phyloP scores from a whole-genome alignment of 208 protist genomes.

The Paratrypanosoma confusum region DNA sequence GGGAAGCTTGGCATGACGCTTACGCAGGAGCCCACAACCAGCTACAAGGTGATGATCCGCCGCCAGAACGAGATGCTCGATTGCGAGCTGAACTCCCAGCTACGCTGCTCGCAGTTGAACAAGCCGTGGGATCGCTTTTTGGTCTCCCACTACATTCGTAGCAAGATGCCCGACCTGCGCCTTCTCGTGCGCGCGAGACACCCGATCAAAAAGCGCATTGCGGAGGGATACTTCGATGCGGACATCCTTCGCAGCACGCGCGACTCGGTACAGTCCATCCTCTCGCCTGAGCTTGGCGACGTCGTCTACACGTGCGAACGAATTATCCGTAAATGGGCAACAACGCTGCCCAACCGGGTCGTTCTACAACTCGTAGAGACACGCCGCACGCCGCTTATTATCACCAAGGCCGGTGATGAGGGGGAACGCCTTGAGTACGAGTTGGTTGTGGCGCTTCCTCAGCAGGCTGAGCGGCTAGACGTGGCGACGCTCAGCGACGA shows the following conservation, averaged over 20 bases:
- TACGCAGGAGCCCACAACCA: conserved; percentile 60
- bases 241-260: conserved; percentile 74
- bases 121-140: conserved; percentile 81
- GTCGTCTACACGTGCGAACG: conserved; percentile 83
- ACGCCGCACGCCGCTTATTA: conserved; percentile 82
- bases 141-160: conserved; percentile 75
- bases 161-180: conserved; percentile 76
- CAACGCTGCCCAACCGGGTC: conserved; percentile 28
- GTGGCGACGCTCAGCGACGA: conserved; percentile 44
- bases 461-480: conserved; percentile 58
- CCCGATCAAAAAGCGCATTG: conserved; percentile 78
- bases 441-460: conserved; percentile 71
- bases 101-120: conserved; percentile 61
- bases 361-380: conserved; percentile 69
- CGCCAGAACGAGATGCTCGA: conserved; percentile 52
- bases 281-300: conserved; percentile 79
- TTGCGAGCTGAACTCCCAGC: conserved; percentile 68
- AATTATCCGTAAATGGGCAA: conserved; percentile 68
- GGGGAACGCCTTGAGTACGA: conserved; percentile 83
- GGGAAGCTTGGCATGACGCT: conserved; percentile 47
- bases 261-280: conserved; percentile 78
- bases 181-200: conserved; percentile 73
- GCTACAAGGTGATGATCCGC: conserved; percentile 53
- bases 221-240: conserved; percentile 60
- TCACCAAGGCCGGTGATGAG: conserved; percentile 68